Percentiles rank a stretch among this genome's conserved stretches.
phyloP scores from a whole-genome alignment of 1,284 basidiomycete genomes.

The Malassezia japonica region DNA sequence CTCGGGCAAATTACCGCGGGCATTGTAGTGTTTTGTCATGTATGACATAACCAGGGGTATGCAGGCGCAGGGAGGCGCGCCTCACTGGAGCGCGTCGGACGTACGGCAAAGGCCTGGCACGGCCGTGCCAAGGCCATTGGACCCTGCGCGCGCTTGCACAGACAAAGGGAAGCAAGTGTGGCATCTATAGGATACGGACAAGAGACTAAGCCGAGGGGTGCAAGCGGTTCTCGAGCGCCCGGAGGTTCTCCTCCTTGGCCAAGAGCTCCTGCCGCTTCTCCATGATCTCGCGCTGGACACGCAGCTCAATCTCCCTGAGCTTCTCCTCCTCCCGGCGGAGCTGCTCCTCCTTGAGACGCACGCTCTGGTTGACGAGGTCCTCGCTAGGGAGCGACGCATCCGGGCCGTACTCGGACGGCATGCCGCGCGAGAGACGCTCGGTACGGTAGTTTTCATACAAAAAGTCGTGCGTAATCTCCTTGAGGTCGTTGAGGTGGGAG shows the following conservation, averaged over 20 bases:
- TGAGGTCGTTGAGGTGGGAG: conserved; percentile 87
- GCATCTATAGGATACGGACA: neutral
- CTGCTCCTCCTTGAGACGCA: conserved; percentile 96
- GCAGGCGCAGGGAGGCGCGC: too few relatives aligned
- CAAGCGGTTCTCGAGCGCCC: conserved; percentile 63
- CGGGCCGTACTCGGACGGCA: conserved; percentile 60
- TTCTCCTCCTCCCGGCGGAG: conserved; percentile 70
- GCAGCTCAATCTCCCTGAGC: conserved; percentile 95
- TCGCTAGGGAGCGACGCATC: conserved; percentile 56
- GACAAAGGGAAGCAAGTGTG: too few relatives aligned
- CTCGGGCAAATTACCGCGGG: neutral
- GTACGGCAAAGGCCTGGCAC: too few relatives aligned
- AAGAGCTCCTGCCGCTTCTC: conserved; percentile 90
- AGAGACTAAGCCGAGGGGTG: neutral
- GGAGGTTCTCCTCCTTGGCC: conserved; percentile 52
- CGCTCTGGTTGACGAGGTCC: conserved; percentile 89
- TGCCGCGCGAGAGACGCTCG: conserved; percentile 80
- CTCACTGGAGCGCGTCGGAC: too few relatives aligned
- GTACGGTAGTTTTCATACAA: conserved; percentile 86
- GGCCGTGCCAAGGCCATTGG: too few relatives aligned
- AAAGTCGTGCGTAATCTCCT: conserved; percentile 81
- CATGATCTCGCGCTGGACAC: conserved; percentile 95
- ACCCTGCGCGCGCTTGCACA: too few relatives aligned
- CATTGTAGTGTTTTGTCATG: neutral
- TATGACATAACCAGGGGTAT: neutral